Evolutionary conservation across 2,329 filamentous ascomycete genomes (phyloP).

Genomic region (Monosporascus sp.): DNA sequence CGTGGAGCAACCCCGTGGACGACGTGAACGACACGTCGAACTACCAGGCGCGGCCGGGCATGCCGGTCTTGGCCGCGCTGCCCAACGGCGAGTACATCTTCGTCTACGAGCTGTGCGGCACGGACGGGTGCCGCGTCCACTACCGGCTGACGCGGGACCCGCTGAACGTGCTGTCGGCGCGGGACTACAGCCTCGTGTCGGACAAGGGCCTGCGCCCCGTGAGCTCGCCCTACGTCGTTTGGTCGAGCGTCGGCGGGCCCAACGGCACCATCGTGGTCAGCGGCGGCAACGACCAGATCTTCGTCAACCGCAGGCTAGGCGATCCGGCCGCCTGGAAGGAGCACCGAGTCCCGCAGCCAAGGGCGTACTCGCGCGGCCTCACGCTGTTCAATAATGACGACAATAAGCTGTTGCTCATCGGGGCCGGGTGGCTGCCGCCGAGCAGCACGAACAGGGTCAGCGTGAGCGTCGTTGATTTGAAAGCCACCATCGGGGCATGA

Average conservation of each 20-base stretch:
- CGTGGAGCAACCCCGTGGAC: slow-evolving; percentile 52
- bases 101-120: slow-evolving; percentile 29
- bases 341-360: slow-evolving; percentile 15
- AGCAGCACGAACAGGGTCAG: slow-evolving; percentile 31
- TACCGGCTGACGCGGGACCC: slow-evolving; percentile 19
- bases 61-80: slow-evolving; percentile 44
- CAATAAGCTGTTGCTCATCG: slow-evolving; percentile 27
- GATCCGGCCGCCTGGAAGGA: slow-evolving; percentile 18
- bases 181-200: slow-evolving; percentile 9
- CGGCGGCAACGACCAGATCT: slow-evolving; percentile 17
- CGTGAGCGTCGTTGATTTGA: slow-evolving; percentile 15
- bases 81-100: slow-evolving; percentile 55
- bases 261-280: slow-evolving; percentile 24
- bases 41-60: slow-evolving; percentile 17
- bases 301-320: slow-evolving; percentile 19
- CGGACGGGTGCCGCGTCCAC: slow-evolving; percentile 18
- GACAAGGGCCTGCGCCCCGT: slow-evolving; percentile 12
- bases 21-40: slow-evolving; percentile 50
- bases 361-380: slow-evolving; percentile 17
- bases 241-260: slow-evolving; percentile 19
- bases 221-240: slow-evolving; percentile 23
- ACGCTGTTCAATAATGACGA: slow-evolving; percentile 12
- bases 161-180: slow-evolving; percentile 13
- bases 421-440: slow-evolving; percentile 30
- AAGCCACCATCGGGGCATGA: slow-evolving; percentile 5